Evolutionary conservation across 1,284 basidiomycete species (phyloP), one percentile per base, ranked within the genome.

Genomic region (Trichosporon sp.): DNA sequence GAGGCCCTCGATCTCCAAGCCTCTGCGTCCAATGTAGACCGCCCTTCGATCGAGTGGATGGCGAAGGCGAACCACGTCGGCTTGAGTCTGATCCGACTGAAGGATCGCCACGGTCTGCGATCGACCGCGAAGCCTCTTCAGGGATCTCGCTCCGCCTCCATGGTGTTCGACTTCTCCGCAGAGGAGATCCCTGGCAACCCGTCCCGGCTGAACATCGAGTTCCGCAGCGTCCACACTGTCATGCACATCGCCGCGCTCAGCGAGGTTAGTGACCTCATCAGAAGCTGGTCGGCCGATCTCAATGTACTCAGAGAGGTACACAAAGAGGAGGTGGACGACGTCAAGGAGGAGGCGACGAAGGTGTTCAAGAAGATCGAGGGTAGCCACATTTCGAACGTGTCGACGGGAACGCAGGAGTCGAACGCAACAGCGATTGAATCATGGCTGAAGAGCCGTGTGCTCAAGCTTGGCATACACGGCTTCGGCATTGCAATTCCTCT

Each of bases 211-310:
- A 82, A 86, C 46, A 67, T 93, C 31, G 78, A 80, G 1, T 78
- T 94, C 25, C 86, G 85, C 6, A 89, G 89, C 74, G 86, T 92
- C 6, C 91, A 95, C 74, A 91, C 92, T 0, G 90, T 95, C 56
- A 88, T 95, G 88, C 92, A 94, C 76, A 88, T 93, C 16, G 90
- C 90, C 65, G 93, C 93, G 0, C 87, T 95, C 59, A 88, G 89
- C 33, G 90, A 94, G 73, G 81, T 95, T 11, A 89, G 89, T 14
- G 93, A 95, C 75, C 89, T 94, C 63, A 80, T 94, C 57, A 90
- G 92, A 73, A 86, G 92, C 60, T 72, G 73, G 69, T 73, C 91
- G 86, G 84, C 85, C 6, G 93, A 95, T 72, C 83, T 95, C 60
- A 81, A 88, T 21, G 80, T 86, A 19, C 84, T 89, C 32, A 85